Percentiles rank a stretch among this genome's conserved stretches.
Conservation (phyloP, 306 rosid genomes). For the Erythrophleum fordii region DNA sequence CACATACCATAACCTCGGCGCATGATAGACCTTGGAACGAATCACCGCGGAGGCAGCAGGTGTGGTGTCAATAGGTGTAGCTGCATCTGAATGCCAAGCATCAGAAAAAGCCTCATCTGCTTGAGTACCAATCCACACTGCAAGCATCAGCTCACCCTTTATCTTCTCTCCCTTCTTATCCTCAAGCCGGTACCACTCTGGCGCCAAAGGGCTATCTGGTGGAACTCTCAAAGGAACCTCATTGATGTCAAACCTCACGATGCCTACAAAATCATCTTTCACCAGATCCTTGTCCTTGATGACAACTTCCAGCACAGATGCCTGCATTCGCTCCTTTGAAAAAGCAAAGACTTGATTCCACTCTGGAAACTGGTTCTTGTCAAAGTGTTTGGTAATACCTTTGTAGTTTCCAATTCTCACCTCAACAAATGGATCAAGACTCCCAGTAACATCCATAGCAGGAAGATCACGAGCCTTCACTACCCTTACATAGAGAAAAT, state of each 20-base stretch:
- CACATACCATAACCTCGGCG: slow-evolving; percentile 19
- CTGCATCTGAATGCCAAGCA: slow-evolving; percentile 75
- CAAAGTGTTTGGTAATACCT: slow-evolving; percentile 83
- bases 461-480: slow-evolving; percentile 92
- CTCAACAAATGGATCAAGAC: slow-evolving; percentile 88
- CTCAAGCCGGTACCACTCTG: slow-evolving; percentile 83
- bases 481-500: slow-evolving; percentile 82
- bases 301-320: slow-evolving; percentile 81
- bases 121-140: slow-evolving; percentile 95
- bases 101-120: slow-evolving; percentile 91
- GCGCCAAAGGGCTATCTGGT: slow-evolving; percentile 91
- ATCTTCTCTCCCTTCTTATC: slow-evolving; percentile 79
- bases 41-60: slow-evolving; percentile 3
- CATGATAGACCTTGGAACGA: slow-evolving; percentile 24
- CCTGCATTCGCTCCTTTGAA: slow-evolving; percentile 85
- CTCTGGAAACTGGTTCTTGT: slow-evolving; percentile 75
- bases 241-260: slow-evolving; percentile 77
- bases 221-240: slow-evolving; percentile 83
- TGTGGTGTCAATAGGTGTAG: slow-evolving; percentile 17
- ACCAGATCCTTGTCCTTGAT: slow-evolving; percentile 79
- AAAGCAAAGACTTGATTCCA: slow-evolving; percentile 92
- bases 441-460: slow-evolving; percentile 79
- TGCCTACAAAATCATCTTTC: slow-evolving; percentile 88
- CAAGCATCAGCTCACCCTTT: slow-evolving; percentile 88
- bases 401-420: slow-evolving; percentile 84